phyloP scores from a whole-genome alignment of 495 filamentous ascomycete species.

The Neurospora hispaniola region DNA sequence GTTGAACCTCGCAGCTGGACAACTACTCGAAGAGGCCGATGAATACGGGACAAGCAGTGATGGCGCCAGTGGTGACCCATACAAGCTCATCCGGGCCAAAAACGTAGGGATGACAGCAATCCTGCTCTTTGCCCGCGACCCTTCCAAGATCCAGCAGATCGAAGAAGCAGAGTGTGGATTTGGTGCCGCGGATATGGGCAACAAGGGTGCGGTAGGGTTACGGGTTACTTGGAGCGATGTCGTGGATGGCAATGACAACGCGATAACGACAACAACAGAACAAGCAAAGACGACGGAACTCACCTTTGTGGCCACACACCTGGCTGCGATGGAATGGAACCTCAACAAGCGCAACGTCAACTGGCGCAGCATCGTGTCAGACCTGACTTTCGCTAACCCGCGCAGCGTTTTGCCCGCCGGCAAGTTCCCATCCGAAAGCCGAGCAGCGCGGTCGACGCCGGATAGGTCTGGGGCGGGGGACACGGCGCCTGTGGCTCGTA shows the following conservation, averaged over 20 bases:
- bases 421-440: constrained; percentile 7
- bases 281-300: constrained; percentile 44
- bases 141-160: constrained; percentile 43
- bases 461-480: constrained; percentile 17
- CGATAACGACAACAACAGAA: not conserved
- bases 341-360: constrained; percentile 65
- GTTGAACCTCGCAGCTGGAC: constrained; percentile 52
- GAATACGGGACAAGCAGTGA: not conserved
- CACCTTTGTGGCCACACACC: constrained; percentile 80
- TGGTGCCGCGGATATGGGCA: constrained; percentile 78
- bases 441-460: not conserved
- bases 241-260: not conserved
- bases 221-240: constrained; percentile 41
- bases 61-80: constrained; percentile 16
- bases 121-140: constrained; percentile 64
- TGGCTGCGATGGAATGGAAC: constrained; percentile 74
- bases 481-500: not conserved
- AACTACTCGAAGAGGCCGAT: constrained; percentile 7
- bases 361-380: constrained; percentile 71
- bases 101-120: constrained; percentile 85
- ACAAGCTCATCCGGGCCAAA: constrained; percentile 41
- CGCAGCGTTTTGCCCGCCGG: constrained; percentile 15
- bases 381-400: constrained; percentile 59
- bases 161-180: constrained; percentile 69
- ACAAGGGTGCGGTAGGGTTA: constrained; percentile 84